These are phyloP conservation scores for Erodium chrysanthum DNA, from an alignment of 441 rosid genomes.

Conservation along the genomic window DNA sequence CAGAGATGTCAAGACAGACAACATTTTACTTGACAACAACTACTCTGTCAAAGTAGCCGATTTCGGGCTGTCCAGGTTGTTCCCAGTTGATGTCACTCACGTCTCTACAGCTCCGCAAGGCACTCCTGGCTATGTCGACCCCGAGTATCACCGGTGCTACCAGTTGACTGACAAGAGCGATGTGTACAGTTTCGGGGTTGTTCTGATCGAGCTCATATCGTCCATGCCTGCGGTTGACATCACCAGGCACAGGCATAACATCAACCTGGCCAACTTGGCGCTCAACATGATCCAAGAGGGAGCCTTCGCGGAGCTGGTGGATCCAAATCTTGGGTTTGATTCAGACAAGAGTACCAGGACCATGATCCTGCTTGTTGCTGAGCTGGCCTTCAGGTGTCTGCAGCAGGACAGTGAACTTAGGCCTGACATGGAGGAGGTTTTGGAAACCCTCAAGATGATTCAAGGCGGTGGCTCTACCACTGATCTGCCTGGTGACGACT, in stretches of 20 bases:
- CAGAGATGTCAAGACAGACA: constrained; percentile 58
- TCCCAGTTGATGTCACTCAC: constrained; percentile 48
- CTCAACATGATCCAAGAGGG: constrained; percentile 44
- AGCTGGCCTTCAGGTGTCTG: constrained; percentile 53
- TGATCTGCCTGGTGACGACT: constrained; percentile 3
- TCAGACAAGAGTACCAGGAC: constrained; percentile 32
- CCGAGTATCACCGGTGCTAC: constrained; percentile 55
- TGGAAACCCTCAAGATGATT: constrained; percentile 36
- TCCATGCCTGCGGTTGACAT: constrained; percentile 72
- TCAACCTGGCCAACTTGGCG: constrained; percentile 58
- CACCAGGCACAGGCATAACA: constrained; percentile 41
- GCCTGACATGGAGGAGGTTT: constrained; percentile 56
- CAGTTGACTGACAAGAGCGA: constrained; percentile 65
- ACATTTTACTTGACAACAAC: constrained; percentile 52
- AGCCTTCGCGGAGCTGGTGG: constrained; percentile 43
- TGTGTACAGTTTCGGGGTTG: constrained; percentile 75
- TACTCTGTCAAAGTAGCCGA: constrained; percentile 61
- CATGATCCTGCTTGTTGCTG: constrained; percentile 52
- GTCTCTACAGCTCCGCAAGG: constrained; percentile 78
- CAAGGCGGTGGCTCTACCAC: constrained; percentile 15
- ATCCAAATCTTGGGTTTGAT: constrained; percentile 38
- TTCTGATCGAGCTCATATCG: constrained; percentile 57
- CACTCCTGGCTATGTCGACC: constrained; percentile 18
- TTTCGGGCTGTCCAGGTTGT: constrained; percentile 55
- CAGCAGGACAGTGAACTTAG: constrained; percentile 58